Conservation (phyloP, 2,329 filamentous ascomycete species). For the Colletotrichum zoysiae region DNA sequence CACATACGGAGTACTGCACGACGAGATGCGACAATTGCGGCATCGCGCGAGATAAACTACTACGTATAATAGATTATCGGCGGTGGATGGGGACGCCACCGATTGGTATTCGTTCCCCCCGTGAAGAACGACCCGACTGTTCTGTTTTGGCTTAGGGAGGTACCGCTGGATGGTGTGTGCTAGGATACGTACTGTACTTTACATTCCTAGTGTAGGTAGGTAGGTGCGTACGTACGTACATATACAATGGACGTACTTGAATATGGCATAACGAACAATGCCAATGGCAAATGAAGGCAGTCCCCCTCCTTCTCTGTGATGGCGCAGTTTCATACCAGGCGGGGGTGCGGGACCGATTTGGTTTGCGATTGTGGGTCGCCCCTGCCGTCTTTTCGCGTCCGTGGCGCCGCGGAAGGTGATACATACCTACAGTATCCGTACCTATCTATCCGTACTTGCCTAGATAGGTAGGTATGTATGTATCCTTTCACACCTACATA, state of each 20-base stretch:
- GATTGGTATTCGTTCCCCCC: background rate
- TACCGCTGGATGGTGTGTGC: too few relatives aligned
- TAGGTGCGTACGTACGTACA: too few relatives aligned
- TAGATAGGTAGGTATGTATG: too few relatives aligned
- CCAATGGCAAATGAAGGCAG: slow-evolving; percentile 2
- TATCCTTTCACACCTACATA: too few relatives aligned
- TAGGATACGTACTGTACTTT: too few relatives aligned
- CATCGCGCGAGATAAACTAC: background rate
- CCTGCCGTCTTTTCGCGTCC: slow-evolving; percentile 10
- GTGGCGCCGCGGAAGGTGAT: slow-evolving; percentile 11
- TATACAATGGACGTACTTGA: background rate
- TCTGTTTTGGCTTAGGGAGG: too few relatives aligned
- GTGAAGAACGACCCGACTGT: background rate
- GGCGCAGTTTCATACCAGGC: slow-evolving; percentile 39
- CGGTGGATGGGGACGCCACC: background rate
- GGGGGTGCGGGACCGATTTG: slow-evolving; percentile 28
- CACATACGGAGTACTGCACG: too few relatives aligned
- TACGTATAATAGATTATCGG: background rate
- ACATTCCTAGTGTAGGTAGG: too few relatives aligned
- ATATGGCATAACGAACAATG: background rate
- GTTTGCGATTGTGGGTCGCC: slow-evolving; percentile 17
- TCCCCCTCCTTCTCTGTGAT: slow-evolving; percentile 32
- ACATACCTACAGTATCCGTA: too few relatives aligned
- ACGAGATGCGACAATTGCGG: background rate
- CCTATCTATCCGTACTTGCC: too few relatives aligned